A percentile compares a stretch with the other conserved stretches of the same genome.
phyloP scores from a whole-genome alignment of 768 basidiomycete genomes.

The Naematelia encephala region DNA sequence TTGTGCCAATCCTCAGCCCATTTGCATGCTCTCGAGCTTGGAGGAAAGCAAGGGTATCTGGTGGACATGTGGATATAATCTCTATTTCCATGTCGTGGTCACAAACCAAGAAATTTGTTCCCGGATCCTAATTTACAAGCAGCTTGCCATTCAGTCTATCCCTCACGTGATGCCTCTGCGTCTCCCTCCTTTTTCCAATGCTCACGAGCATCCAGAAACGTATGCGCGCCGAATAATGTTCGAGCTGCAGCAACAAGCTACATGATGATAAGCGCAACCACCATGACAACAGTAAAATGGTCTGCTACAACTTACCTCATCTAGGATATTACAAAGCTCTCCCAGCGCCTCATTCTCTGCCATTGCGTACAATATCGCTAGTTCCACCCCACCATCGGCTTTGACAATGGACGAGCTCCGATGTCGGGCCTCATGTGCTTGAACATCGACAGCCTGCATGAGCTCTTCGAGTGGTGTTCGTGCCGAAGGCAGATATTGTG shows the following conservation, averaged over 20 bases:
- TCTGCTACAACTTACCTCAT: slow-evolving; percentile 38
- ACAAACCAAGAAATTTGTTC: too few relatives aligned
- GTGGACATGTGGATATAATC: too few relatives aligned
- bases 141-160: too few relatives aligned
- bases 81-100: too few relatives aligned
- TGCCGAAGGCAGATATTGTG: slow-evolving; percentile 49
- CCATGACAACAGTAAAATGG: not conserved
- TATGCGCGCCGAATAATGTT: slow-evolving; percentile 43
- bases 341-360: slow-evolving; percentile 47
- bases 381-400: slow-evolving; percentile 19
- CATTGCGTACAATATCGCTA: slow-evolving; percentile 47
- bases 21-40: too few relatives aligned
- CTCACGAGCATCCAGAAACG: slow-evolving; percentile 21
- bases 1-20: too few relatives aligned
- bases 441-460: slow-evolving; percentile 39
- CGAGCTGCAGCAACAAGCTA: slow-evolving; percentile 37
- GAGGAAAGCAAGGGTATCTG: too few relatives aligned
- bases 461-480: slow-evolving; percentile 38
- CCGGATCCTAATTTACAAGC: too few relatives aligned
- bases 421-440: slow-evolving; percentile 17
- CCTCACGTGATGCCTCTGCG: too few relatives aligned
- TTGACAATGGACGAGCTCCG: slow-evolving; percentile 7
- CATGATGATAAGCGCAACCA: slow-evolving; percentile 3
- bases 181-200: not conserved
- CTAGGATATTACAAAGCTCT: slow-evolving; percentile 42